Conservation (phyloP, 1,139 yeast genomes). For the Pichia sp. region DNA sequence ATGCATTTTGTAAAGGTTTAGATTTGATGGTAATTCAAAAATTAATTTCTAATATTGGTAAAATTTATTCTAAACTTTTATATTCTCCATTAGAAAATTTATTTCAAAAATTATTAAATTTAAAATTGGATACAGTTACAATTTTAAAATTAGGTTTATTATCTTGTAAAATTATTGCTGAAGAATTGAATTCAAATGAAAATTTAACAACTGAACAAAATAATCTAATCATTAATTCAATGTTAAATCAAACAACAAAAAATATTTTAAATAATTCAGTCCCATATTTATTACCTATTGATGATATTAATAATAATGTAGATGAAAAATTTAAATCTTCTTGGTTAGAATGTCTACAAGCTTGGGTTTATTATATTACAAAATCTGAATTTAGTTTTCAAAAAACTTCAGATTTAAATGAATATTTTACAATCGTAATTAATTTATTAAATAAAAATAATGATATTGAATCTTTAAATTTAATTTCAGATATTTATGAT, state of each 20-base stretch:
- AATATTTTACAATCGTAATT: conserved; percentile 28
- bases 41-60: conserved; percentile 48
- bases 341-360: conserved; percentile 31
- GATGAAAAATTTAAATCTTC: conserved; percentile 16
- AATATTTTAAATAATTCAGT: conserved; percentile 32
- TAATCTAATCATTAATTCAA: conserved; percentile 2
- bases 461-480: conserved; percentile 30
- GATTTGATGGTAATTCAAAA: conserved; percentile 37
- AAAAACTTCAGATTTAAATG: conserved; percentile 34
- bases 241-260: conserved; percentile 17
- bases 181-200: conserved; percentile 17
- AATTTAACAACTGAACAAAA: conserved; percentile 16
- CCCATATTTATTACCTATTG: conserved; percentile 25
- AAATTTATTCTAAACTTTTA: conserved; percentile 39
- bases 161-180: conserved; percentile 9
- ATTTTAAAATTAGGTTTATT: conserved; percentile 8
- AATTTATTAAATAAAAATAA: conserved; percentile 14
- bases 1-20: conserved; percentile 13
- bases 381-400: conserved; percentile 35
- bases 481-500: conserved; percentile 43
- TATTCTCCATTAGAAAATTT: conserved; percentile 32
- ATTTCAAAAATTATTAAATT: neutral
- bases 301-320: conserved; percentile 1
- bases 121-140: neutral
- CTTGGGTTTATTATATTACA: conserved; percentile 40